Evolutionary conservation across 202 grass and related monocot species (phyloP), one percentile per base, ranked within the genome.

Genomic region (Dendrocalamus latiflorus): DNA sequence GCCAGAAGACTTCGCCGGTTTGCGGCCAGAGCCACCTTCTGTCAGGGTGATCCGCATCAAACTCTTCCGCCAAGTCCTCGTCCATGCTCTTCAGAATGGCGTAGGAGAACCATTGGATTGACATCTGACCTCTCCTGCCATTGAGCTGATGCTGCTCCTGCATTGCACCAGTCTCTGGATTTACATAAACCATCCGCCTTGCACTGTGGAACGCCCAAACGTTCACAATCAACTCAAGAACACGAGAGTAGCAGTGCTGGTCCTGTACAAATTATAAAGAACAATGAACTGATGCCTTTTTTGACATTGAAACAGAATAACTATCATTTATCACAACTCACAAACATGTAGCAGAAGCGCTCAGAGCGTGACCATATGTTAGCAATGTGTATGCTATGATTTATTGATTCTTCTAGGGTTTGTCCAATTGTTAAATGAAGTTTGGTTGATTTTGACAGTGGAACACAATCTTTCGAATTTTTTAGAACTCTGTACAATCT

Each of bases 191-290:
- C 81, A 99, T 99, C 53, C 81, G 70, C n/a, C 93, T 86, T 43
- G 93, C 86, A 60, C 91, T 96, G 76, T 99, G 96, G 77, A 92
- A 99, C 14, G 93, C 93, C 96, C 96, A 99, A 61, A 99, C 70
- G 64, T 99, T 99, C 41, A 96, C 89, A 56, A 99, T 85, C 66
- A 96, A 78, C 77, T 96, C 96, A 30, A 96, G 83, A 73, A 96
- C 13, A 1, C 96, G 93, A 42, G 91, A 94, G 68, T 92, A 99
- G 83, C 96, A 99, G 55, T 91, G 91, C 33, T 80, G 82, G 65
- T 99, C 96, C 96, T 99, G 91, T 66, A 60, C n/a, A 65, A 84
- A 81, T 82, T 50, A 62, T 10, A 80, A 68, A 62, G 15, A 60
- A 37, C 50, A 79, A 69, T 8, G 10, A 36, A 17, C 2, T 49